A percentile compares a stretch with the other conserved stretches of the same genome.
These are phyloP conservation scores for Heterobasidion irregulare DNA, from an alignment of 1,284 basidiomycete genomes.

Conservation along the genomic window DNA sequence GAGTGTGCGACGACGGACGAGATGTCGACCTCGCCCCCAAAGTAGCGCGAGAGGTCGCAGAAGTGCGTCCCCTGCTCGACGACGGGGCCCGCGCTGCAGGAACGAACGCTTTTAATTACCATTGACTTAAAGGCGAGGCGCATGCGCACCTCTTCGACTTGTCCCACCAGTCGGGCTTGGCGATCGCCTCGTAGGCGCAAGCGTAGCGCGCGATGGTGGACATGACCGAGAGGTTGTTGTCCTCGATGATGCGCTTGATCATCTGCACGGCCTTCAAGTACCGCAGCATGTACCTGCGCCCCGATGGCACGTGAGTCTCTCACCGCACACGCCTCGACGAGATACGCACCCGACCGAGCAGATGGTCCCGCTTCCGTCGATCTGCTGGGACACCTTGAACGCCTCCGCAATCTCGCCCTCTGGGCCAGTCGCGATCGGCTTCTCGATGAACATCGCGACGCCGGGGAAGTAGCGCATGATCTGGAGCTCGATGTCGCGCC, in stretches of 20 bases:
- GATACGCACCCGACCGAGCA: constrained; percentile 80
- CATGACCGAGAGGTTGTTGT: constrained; percentile 97
- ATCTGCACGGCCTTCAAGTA: constrained; percentile 93
- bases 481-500: constrained; percentile 86
- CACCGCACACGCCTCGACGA: not conserved
- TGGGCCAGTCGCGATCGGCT: constrained; percentile 86
- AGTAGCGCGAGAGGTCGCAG: constrained; percentile 91
- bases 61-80: constrained; percentile 96
- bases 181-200: constrained; percentile 86
- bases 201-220: constrained; percentile 93
- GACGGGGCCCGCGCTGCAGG: constrained; percentile 74
- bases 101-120: not conserved
- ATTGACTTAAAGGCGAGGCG: not conserved
- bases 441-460: constrained; percentile 92
- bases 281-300: constrained; percentile 75
- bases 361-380: constrained; percentile 64
- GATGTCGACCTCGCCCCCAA: constrained; percentile 95
- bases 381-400: constrained; percentile 61
- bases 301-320: not conserved
- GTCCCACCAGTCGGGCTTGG: constrained; percentile 97
- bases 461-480: constrained; percentile 87
- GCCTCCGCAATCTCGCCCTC: constrained; percentile 58
- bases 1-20: constrained; percentile 79
- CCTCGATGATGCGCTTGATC: constrained; percentile 96
- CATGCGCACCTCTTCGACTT: constrained; percentile 69